Evolutionary conservation across 108 stramenopile species (phyloP), one percentile per base, ranked within the genome.

Genomic region (Fragilariopsis cylindrus): DNA sequence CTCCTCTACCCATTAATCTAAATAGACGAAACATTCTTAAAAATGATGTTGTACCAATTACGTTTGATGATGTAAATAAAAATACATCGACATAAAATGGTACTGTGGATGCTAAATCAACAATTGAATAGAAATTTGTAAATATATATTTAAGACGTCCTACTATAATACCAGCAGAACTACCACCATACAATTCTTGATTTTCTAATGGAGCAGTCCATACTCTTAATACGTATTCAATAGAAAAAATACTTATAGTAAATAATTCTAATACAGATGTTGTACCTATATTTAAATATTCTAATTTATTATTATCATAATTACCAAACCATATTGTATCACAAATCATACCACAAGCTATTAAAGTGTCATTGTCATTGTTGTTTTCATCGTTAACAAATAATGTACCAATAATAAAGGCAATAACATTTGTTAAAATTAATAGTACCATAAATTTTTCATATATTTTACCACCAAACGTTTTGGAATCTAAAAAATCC

Each of bases 41-140:
- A 76, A 94, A 97, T 60, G 88, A 88, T 19, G 89, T 85, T 12
- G 90, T 75, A 18, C 87, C 89, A 13, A 62, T 19, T 2, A 81
- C 73, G 40, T 80, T 91, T 85, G n/a, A n/a, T 50, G 88, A 58
- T 6, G 76, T 71, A 21, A 97, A 75, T 5, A 91, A 11, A 69
- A 97, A 90, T 16, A 88, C 72, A 72, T 97, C 96, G 8, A 97
- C 57, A 75, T 94, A 97, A 64, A 95, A 97, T 1, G 96, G 96
- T 13, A 96, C 62, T 4, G 88, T 97, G 7, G 88, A 88, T 12
- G 82, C 89, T 65, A 97, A 75, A 78, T 97, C 96, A 4, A 97
- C 91, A 57, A 92, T 40, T 12, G 88, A 85, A 68, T 85, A 92
- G 74, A 92, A 90, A 13, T 63, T 44, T 8, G 82, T 81, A 15